These are phyloP conservation scores for Rosa rugosa DNA, from an alignment of 306 rosid species.

Conservation along the genomic window DNA sequence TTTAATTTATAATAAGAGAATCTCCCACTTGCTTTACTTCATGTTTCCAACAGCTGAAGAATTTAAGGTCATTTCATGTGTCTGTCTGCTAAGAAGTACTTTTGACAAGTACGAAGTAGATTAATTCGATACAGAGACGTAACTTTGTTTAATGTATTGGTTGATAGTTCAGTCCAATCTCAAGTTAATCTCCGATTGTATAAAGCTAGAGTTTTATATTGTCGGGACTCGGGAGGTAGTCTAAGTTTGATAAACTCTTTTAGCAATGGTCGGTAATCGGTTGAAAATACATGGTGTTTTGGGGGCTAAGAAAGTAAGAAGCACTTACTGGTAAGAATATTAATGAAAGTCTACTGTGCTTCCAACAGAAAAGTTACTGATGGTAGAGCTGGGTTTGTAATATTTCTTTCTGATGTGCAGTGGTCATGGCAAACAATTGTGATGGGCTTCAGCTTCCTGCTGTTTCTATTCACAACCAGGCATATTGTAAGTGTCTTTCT, in stretches of 20 bases:
- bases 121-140: not conserved
- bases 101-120: not conserved
- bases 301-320: not conserved
- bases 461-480: conserved; percentile 64
- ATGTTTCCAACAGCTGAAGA: conserved; percentile 1
- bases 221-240: not conserved
- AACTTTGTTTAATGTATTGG: not conserved
- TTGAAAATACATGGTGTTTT: not conserved
- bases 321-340: not conserved
- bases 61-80: conserved; percentile 17
- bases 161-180: not conserved
- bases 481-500: conserved; percentile 64
- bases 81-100: not conserved
- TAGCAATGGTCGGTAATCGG: not conserved
- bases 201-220: not conserved
- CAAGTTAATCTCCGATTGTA: not conserved
- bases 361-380: not conserved
- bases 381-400: not conserved
- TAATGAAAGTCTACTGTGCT: not conserved
- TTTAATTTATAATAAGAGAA: conserved; percentile 10
- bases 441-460: conserved; percentile 64
- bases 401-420: conserved; percentile 46
- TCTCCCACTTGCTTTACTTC: not conserved
- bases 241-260: not conserved
- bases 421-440: conserved; percentile 94